These are phyloP conservation scores for Alloteropsis semialata DNA, from an alignment of 176 grass and related monocot genomes.

Conservation along the genomic window DNA sequence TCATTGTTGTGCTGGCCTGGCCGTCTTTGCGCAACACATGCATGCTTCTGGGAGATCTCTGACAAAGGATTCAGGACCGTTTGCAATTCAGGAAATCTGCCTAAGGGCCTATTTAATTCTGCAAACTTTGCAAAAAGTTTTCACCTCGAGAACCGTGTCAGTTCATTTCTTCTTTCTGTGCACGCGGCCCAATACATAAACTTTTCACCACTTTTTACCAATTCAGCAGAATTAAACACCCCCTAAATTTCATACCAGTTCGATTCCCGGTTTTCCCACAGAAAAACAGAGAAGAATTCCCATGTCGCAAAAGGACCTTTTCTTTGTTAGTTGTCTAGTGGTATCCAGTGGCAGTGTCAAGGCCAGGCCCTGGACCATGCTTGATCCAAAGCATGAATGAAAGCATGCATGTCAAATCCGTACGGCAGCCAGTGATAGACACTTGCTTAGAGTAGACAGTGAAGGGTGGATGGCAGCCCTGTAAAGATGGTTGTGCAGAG, in stretches of 20 bases:
- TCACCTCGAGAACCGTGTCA: no score
- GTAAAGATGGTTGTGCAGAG: not conserved
- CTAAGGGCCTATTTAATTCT: no score
- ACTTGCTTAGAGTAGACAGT: not conserved
- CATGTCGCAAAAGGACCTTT: not conserved
- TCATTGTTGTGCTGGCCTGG: not conserved
- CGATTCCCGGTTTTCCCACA: not conserved
- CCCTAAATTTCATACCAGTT: not conserved
- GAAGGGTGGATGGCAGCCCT: conserved; percentile 19
- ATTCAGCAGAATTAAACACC: no score
- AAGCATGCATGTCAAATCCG: not conserved
- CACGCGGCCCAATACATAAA: no score
- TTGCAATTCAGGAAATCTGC: not conserved
- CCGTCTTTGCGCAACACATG: not conserved
- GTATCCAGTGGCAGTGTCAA: not conserved
- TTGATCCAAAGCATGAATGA: not conserved
- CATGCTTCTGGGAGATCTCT: not conserved
- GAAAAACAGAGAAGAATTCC: not conserved
- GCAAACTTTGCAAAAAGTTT: no score
- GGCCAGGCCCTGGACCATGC: not conserved
- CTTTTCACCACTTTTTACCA: no score
- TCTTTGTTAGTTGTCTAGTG: not conserved
- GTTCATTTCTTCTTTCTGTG: no score
- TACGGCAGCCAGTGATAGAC: not conserved
- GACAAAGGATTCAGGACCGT: not conserved